Conservation (phyloP, 2,329 filamentous ascomycete species). For the Claviceps sp. region DNA sequence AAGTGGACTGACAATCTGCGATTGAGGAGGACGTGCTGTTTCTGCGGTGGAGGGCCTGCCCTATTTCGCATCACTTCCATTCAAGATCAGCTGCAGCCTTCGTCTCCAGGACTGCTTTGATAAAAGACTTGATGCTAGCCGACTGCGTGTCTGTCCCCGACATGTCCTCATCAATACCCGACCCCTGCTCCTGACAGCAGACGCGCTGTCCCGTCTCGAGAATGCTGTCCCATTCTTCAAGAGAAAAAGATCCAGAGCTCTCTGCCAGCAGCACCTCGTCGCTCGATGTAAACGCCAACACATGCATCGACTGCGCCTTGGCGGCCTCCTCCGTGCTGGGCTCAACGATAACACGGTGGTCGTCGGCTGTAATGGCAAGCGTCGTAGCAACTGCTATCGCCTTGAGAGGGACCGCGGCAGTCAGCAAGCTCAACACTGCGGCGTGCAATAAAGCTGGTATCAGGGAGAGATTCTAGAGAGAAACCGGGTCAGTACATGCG, state of each 20-base stretch:
- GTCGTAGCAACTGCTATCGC: conserved; percentile 55
- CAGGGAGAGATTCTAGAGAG: conserved; percentile 54
- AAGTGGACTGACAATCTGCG: not conserved
- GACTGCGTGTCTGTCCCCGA: conserved; percentile 28
- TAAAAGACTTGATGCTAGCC: conserved; percentile 43
- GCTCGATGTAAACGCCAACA: conserved; percentile 66
- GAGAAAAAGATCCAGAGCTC: conserved; percentile 67
- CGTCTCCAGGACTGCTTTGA: conserved; percentile 45
- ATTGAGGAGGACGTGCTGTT: not conserved
- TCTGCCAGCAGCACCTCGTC: conserved; percentile 64
- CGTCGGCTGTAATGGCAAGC: conserved; percentile 40
- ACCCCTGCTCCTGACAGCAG: conserved; percentile 39
- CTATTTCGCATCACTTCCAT: conserved; percentile 36
- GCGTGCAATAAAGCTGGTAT: conserved; percentile 76
- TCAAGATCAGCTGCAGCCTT: conserved; percentile 40
- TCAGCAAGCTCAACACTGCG: conserved; percentile 62
- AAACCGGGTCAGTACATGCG: conserved; percentile 6
- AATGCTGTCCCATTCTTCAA: conserved; percentile 62
- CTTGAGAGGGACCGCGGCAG: conserved; percentile 68
- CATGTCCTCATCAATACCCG: conserved; percentile 29
- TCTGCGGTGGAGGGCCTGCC: not conserved
- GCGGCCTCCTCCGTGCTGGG: conserved; percentile 51
- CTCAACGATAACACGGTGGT: conserved; percentile 34
- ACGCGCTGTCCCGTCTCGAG: conserved; percentile 49
- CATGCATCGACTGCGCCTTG: conserved; percentile 59